A percentile compares a stretch with the other conserved stretches of the same genome.
Evolutionary conservation across 1,284 basidiomycete species (phyloP).

Genomic region (Tilletia walkeri): DNA sequence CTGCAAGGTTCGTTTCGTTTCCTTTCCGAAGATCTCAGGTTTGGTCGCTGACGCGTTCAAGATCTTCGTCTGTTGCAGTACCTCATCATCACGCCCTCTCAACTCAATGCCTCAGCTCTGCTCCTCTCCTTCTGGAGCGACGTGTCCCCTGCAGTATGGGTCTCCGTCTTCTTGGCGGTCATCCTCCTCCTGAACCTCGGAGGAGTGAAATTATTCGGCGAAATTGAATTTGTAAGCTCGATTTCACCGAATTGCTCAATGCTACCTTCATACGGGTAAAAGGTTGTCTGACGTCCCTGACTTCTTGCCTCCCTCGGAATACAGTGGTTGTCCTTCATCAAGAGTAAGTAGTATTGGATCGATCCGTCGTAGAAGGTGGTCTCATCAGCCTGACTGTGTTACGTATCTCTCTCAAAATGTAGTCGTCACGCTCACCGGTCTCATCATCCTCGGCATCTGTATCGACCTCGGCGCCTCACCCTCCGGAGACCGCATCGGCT

Average conservation of each 20-base stretch:
- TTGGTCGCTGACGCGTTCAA: neutral
- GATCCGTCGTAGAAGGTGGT: no score
- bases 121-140: conserved; percentile 27
- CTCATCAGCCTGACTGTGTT: no score
- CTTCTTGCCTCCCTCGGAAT: no score
- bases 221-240: conserved; percentile 63
- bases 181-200: conserved; percentile 57
- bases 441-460: conserved; percentile 55
- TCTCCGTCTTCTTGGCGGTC: conserved; percentile 23
- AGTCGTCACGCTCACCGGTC: conserved; percentile 25
- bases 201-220: conserved; percentile 64
- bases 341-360: conserved; percentile 59
- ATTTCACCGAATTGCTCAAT: no score
- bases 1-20: conserved; percentile 5
- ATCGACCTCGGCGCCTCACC: conserved; percentile 56
- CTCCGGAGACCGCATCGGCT: conserved; percentile 64
- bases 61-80: conserved; percentile 20
- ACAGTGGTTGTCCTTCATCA: conserved; percentile 59
- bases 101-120: conserved; percentile 57
- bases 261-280: no score
- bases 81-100: conserved; percentile 57
- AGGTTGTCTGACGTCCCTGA: no score
- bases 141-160: conserved; percentile 44
- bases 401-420: conserved; percentile 16
- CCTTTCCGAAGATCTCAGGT: no score